A percentile compares a stretch with the other conserved stretches of the same genome.
These are phyloP conservation scores for Didymella pomorum DNA, from an alignment of 2,329 filamentous ascomycete genomes.

Conservation along the genomic window DNA sequence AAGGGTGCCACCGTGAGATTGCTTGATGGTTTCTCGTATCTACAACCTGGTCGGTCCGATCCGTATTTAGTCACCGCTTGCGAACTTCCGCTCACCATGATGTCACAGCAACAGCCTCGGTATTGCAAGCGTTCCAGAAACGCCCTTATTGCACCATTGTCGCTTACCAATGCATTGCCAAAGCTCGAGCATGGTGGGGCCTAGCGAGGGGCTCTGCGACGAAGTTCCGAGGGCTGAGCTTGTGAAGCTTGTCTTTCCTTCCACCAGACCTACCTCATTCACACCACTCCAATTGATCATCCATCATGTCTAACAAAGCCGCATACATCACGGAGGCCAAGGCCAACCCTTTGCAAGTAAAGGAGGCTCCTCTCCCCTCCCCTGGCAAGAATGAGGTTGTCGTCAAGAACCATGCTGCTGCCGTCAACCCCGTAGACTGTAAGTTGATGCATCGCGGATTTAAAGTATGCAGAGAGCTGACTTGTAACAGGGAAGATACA, in stretches of 20 bases:
- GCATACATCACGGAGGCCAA: conserved; percentile 43
- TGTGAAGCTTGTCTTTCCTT: neutral
- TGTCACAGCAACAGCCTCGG: conserved; percentile 8
- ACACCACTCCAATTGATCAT: neutral
- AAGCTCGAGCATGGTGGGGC: neutral
- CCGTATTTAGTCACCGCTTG: neutral
- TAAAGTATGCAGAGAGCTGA: conserved; percentile 10
- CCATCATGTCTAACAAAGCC: conserved; percentile 44
- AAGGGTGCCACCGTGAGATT: too few relatives aligned
- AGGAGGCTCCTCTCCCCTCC: conserved; percentile 39
- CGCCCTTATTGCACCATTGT: conserved; percentile 1
- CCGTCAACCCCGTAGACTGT: conserved; percentile 48
- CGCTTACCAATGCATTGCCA: conserved; percentile 9
- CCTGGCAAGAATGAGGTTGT: conserved; percentile 44
- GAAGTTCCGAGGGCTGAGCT: neutral
- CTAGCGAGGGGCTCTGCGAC: neutral
- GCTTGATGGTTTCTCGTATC: too few relatives aligned
- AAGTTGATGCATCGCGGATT: neutral
- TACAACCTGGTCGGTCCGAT: too few relatives aligned
- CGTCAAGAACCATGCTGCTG: conserved; percentile 45
- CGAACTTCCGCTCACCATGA: conserved; percentile 1
- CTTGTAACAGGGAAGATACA: conserved; percentile 40
- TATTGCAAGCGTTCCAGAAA: neutral
- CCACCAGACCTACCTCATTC: neutral
- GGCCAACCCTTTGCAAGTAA: conserved; percentile 40